Percentiles rank a stretch among this genome's conserved stretches.
Conservation (phyloP, 106 monocot species). For the Posidonia australis region DNA sequence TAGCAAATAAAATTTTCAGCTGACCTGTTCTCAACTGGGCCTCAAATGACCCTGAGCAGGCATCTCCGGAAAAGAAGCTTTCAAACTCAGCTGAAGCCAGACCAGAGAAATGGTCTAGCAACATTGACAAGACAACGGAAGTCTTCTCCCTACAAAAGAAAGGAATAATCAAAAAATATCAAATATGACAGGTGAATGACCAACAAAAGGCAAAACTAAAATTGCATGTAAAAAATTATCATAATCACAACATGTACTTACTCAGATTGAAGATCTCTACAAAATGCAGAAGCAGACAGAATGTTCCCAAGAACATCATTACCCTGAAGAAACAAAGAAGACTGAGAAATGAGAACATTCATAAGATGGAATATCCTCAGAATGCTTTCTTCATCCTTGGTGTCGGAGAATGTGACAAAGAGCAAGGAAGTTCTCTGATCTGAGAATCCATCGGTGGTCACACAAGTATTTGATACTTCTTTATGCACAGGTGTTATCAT, state of each 20-base stretch:
- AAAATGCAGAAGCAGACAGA: constrained; percentile 19
- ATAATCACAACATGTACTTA: constrained; percentile 24
- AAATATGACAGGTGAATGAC: not conserved
- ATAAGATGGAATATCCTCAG: constrained; percentile 30
- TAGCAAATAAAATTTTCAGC: not conserved
- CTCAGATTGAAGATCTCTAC: constrained; percentile 43
- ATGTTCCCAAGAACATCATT: constrained; percentile 15
- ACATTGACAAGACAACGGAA: constrained; percentile 41
- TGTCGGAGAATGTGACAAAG: constrained; percentile 31
- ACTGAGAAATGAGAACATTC: constrained; percentile 15
- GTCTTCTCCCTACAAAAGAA: constrained; percentile 52
- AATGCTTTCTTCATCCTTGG: constrained; percentile 30
- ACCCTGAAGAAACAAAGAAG: constrained; percentile 2
- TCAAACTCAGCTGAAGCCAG: constrained; percentile 12
- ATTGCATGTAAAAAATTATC: not conserved
- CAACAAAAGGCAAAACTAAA: not conserved
- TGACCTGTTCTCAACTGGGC: constrained; percentile 39
- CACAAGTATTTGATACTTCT: not conserved
- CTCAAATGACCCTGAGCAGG: constrained; percentile 17
- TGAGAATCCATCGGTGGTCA: not conserved
- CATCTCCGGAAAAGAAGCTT: constrained; percentile 8
- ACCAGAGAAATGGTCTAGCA: constrained; percentile 28
- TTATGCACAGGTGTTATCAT: constrained; percentile 1
- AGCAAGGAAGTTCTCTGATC: constrained; percentile 1
- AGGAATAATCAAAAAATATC: not conserved